Percentiles rank a stretch among this genome's conserved stretches.
Conservation (phyloP, 2,329 filamentous ascomycete species). For the Fusarium sp. region DNA sequence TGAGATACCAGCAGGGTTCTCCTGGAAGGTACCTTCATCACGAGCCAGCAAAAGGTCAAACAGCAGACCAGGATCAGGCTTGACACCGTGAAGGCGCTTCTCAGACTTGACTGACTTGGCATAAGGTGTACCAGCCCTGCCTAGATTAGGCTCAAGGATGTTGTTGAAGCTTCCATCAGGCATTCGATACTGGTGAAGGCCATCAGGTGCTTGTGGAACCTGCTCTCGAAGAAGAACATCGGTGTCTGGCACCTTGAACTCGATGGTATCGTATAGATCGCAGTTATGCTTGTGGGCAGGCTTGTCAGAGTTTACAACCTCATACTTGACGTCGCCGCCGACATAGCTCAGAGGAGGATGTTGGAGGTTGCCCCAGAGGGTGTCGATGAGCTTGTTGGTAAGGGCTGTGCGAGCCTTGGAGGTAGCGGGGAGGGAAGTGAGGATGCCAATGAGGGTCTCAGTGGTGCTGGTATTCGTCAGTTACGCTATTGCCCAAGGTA, state of each 20-base stretch:
- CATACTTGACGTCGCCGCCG: constrained; percentile 59
- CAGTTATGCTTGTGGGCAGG: constrained; percentile 53
- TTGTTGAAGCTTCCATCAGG: constrained; percentile 67
- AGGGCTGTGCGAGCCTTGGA: constrained; percentile 56
- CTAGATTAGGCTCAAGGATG: constrained; percentile 73
- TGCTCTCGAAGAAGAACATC: constrained; percentile 56
- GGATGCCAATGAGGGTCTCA: constrained; percentile 58
- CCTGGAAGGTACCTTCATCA: constrained; percentile 63
- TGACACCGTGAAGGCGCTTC: constrained; percentile 69
- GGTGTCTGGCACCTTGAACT: constrained; percentile 58
- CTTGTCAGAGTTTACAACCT: constrained; percentile 52
- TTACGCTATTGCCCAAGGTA: neutral
- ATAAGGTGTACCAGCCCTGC: constrained; percentile 76
- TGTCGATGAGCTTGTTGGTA: constrained; percentile 66
- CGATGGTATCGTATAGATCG: constrained; percentile 53
- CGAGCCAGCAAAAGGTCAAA: constrained; percentile 79
- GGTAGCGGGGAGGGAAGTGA: constrained; percentile 55
- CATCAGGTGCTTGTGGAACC: constrained; percentile 56
- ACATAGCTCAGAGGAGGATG: constrained; percentile 66
- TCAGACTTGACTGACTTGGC: constrained; percentile 75
- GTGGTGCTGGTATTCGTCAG: constrained; percentile 54
- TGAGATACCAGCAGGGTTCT: constrained; percentile 80
- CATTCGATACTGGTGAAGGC: constrained; percentile 54
- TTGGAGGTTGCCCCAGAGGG: constrained; percentile 68
- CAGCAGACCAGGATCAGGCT: constrained; percentile 75